Percentiles rank a stretch among this genome's conserved stretches.
phyloP scores from a whole-genome alignment of 257 asterid genomes.

The Capsicum pubescens region DNA sequence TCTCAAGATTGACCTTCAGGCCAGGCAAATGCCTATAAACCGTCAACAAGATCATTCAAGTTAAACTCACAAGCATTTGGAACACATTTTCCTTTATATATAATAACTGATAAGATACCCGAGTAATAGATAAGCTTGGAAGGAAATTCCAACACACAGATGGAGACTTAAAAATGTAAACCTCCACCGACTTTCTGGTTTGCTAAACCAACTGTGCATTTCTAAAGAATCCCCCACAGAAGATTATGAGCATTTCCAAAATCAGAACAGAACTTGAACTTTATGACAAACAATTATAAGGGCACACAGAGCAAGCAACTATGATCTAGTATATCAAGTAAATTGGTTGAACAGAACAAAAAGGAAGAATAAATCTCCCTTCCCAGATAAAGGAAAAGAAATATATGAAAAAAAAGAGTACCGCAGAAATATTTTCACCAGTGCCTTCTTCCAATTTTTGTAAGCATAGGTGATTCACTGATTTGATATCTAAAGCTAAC shows the following conservation, averaged over 20 bases:
- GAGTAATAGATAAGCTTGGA: constrained; percentile 54
- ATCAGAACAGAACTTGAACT: neutral
- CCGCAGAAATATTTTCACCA: neutral
- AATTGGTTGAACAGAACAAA: neutral
- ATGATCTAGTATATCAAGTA: neutral
- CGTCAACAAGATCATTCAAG: constrained; percentile 96
- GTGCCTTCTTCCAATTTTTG: neutral
- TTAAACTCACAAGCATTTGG: constrained; percentile 66
- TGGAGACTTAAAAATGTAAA: constrained; percentile 41
- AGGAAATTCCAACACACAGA: constrained; percentile 41
- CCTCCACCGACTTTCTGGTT: constrained; percentile 37
- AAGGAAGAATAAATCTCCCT: neutral
- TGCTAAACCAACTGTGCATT: constrained; percentile 28
- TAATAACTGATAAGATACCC: constrained; percentile 58
- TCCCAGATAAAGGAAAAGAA: neutral
- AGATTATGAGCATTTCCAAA: constrained; percentile 2
- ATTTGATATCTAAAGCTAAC: neutral
- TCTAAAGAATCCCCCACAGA: neutral
- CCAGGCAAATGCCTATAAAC: constrained; percentile 85
- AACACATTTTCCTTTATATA: constrained; percentile 61
- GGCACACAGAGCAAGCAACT: neutral
- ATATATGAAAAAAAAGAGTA: neutral
- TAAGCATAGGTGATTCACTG: neutral
- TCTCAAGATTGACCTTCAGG: constrained; percentile 95
- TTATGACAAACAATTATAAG: neutral